Conservation (phyloP, 2,329 filamentous ascomycete species). For the Hymenoscyphus occultus region DNA sequence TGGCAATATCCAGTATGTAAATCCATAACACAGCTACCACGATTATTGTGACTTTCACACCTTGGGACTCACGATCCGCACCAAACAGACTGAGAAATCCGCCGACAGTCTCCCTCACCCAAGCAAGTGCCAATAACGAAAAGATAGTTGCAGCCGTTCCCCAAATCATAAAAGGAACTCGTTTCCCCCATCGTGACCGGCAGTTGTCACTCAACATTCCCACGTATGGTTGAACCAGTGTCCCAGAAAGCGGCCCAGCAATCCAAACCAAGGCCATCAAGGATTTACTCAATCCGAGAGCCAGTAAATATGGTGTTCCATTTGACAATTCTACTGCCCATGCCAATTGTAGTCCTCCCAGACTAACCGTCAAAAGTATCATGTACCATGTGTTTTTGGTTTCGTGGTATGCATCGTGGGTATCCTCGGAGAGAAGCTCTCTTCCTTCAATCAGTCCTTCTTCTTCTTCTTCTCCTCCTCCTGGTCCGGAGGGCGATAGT, state of each 20-base stretch:
- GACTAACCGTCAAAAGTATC: constrained; percentile 78
- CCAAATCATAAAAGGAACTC: constrained; percentile 77
- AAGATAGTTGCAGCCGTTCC: constrained; percentile 65
- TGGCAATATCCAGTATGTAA: constrained; percentile 88
- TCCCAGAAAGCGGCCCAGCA: constrained; percentile 74
- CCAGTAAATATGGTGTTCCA: constrained; percentile 80
- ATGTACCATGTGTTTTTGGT: constrained; percentile 85
- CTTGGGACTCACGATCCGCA: constrained; percentile 60
- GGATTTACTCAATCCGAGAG: constrained; percentile 78
- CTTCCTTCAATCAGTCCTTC: constrained; percentile 38
- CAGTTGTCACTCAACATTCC: constrained; percentile 80
- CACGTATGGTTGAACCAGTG: constrained; percentile 77
- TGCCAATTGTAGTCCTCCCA: constrained; percentile 87
- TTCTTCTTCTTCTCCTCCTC: constrained; percentile 36
- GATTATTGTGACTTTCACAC: constrained; percentile 65
- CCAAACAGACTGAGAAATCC: constrained; percentile 69
- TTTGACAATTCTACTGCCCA: constrained; percentile 96
- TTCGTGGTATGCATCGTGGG: constrained; percentile 51
- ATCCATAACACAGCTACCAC: constrained; percentile 80
- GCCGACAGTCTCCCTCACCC: constrained; percentile 69
- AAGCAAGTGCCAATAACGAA: constrained; percentile 67
- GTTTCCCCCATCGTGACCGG: constrained; percentile 69
- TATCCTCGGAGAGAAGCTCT: constrained; percentile 41
- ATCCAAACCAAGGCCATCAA: constrained; percentile 84
- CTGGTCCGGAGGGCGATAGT: constrained; percentile 41